These are phyloP conservation scores for Cutaneotrichosporon sp. DNA, from an alignment of 1,284 basidiomycete genomes.

Conservation along the genomic window DNA sequence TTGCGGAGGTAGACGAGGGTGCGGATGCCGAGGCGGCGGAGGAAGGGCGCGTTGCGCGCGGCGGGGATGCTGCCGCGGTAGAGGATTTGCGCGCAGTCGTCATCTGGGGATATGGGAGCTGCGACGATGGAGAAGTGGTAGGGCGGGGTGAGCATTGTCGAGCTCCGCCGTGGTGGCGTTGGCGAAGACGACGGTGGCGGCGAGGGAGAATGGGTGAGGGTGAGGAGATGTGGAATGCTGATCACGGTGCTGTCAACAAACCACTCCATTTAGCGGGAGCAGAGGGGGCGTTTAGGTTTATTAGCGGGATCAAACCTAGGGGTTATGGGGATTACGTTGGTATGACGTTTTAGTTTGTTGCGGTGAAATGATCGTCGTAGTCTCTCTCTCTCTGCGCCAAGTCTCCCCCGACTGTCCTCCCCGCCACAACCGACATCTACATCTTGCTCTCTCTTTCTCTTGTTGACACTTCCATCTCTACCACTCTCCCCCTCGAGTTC, in stretches of 20 bases:
- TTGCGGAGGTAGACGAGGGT: slow-evolving; percentile 61
- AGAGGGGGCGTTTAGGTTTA: neutral
- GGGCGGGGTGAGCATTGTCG: slow-evolving; percentile 32
- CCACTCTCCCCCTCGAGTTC: neutral
- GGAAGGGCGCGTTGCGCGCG: slow-evolving; percentile 41
- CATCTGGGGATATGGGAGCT: slow-evolving; percentile 14
- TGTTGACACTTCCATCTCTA: neutral
- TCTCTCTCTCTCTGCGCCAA: neutral
- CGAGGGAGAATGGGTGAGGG: neutral
- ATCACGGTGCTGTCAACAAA: neutral
- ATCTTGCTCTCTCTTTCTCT: neutral
- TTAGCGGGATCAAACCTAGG: neutral
- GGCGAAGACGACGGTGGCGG: no score
- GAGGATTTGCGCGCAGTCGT: slow-evolving; percentile 29
- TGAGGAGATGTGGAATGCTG: neutral
- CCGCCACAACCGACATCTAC: no score
- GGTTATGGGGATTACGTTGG: neutral
- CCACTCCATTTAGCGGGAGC: neutral
- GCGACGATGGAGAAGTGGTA: slow-evolving; percentile 37
- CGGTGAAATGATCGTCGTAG: neutral
- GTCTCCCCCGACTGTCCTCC: no score
- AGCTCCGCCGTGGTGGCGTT: neutral
- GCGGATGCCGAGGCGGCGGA: slow-evolving; percentile 56
- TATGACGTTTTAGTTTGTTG: neutral
- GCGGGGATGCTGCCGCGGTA: slow-evolving; percentile 46